Evolutionary conservation across 768 basidiomycete species (phyloP).

Genomic region (Mrakia gelida): DNA sequence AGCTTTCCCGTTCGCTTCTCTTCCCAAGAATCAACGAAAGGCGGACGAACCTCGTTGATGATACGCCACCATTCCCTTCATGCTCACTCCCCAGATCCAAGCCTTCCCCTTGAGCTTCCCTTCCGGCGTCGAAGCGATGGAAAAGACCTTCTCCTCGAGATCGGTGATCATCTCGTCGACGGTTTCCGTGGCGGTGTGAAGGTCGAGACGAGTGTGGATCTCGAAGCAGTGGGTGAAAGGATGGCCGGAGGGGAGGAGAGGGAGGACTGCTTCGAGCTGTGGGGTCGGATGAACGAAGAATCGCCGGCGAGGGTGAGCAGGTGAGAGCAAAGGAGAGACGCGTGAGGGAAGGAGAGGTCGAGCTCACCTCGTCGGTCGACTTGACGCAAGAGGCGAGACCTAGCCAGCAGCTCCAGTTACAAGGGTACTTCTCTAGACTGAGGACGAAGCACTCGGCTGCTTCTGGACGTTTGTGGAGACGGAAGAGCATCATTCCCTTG

Average conservation of each 20-base stretch:
- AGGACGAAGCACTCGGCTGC: constrained; percentile 75
- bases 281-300: neutral
- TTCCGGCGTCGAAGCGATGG: constrained; percentile 19
- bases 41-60: constrained; percentile 71
- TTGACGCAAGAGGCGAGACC: constrained; percentile 67
- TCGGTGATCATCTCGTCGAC: constrained; percentile 65
- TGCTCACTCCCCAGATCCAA: constrained; percentile 58
- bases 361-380: constrained; percentile 74
- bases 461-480: constrained; percentile 72
- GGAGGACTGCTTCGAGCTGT: constrained; percentile 24
- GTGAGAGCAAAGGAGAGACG: constrained; percentile 14
- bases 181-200: constrained; percentile 81
- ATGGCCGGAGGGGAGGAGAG: constrained; percentile 10
- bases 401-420: constrained; percentile 94
- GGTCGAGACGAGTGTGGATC: constrained; percentile 79
- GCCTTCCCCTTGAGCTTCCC: constrained; percentile 21
- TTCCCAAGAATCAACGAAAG: neutral
- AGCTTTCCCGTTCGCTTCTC: neutral
- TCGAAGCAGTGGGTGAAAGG: constrained; percentile 60
- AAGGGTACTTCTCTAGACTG: constrained; percentile 73
- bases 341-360: neutral
- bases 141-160: constrained; percentile 18
- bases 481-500: constrained; percentile 75
- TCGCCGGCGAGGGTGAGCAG: neutral
- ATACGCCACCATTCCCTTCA: constrained; percentile 76